Conservation (phyloP, 495 filamentous ascomycete genomes). For the Xylaria curta region DNA sequence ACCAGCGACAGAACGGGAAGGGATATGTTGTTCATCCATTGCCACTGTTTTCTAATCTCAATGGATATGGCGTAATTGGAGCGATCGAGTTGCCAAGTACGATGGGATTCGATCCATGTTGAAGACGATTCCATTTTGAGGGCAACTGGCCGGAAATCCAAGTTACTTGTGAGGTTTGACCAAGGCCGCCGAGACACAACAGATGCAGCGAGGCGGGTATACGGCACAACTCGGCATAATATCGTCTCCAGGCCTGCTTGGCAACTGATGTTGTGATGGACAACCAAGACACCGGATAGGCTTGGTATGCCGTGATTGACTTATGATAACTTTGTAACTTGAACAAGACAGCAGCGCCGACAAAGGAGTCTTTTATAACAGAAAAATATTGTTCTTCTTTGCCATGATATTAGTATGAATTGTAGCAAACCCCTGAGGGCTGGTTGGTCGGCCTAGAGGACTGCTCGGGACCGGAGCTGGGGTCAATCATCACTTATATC, state of each 20-base stretch:
- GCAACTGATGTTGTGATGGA: slow-evolving; percentile 15
- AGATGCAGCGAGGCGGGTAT: background rate
- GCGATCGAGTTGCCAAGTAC: slow-evolving; percentile 10
- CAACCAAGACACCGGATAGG: background rate
- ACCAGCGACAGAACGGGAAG: background rate
- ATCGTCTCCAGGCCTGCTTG: slow-evolving; percentile 1
- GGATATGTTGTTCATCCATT: background rate
- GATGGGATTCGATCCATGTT: slow-evolving; percentile 13
- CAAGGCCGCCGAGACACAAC: slow-evolving; percentile 5
- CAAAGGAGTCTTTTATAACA: background rate
- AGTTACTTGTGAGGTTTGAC: background rate
- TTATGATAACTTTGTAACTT: background rate
- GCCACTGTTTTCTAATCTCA: background rate
- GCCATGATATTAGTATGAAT: background rate
- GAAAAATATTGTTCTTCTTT: background rate
- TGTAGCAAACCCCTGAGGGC: background rate
- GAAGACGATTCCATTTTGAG: background rate
- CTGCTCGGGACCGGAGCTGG: background rate
- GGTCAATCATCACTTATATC: no score
- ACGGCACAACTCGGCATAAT: slow-evolving; percentile 1
- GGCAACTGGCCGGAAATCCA: background rate
- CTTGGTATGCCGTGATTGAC: slow-evolving; percentile 2
- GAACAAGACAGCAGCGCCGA: background rate
- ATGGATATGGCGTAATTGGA: background rate
- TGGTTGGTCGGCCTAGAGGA: background rate